Base-by-base conservation (phyloP, 306 rosid species). In the Sophora flavescens region DNA sequence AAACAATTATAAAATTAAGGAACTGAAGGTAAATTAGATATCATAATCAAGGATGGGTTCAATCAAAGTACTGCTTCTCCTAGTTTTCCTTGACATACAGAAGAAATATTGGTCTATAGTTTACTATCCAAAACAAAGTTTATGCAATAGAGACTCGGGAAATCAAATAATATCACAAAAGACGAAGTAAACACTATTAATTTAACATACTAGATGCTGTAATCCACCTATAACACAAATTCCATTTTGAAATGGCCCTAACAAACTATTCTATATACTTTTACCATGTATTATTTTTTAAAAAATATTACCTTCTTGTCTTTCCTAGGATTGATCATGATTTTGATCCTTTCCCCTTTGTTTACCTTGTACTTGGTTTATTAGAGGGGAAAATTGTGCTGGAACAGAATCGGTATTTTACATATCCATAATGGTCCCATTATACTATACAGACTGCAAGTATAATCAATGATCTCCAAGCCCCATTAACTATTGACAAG, bases 391-490 rank as follows among this genome's bases (percentile, higher is more conserved):
- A 63, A 30, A 14, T 14, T 45, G 22, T 36, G 61, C 56, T 80
- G 33, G 53, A 28, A 80, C 76, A 48, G 62, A 75, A 79, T 74
- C 39, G 35, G 2, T 47, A 63, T 36, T 64, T 3, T 35, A 44
- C 17, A 58, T 48, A 47, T 80, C 52, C 76, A 58, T 58, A 58
- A 80, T 51, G 73, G 80, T 45, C 71, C 67, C 69, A 42, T 60
- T 60, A 65, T 33, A 66, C 16, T 60, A 65, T 33, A 66, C 16
- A 76, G 84, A 68, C 70, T 70, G 8, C 67, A 79, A 71, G 82
- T 41, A 80, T 76, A 80, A 50, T 80, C 8, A 58, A 50, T 57
- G 78, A 39, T 22, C 77, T 63, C 51, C 52, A 70, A 64, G 47
- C 67, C 33, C 67, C 33, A 44, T 75, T 80, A 70, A 58, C 48